Base-by-base conservation (phyloP, 116 monocot genomes). In the Posidonia oceanica region DNA sequence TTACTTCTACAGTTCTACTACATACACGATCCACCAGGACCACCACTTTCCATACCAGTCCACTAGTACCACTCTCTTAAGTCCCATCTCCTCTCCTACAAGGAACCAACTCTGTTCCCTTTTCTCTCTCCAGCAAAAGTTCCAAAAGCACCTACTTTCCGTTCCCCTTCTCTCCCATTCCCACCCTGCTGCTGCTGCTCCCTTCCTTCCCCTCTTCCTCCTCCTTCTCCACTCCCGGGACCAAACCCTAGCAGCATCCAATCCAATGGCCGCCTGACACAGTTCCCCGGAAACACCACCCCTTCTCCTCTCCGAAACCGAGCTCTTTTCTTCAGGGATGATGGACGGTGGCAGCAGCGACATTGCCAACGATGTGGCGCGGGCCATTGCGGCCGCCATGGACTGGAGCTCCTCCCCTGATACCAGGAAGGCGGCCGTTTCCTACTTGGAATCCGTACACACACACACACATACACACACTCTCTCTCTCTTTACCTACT, bases 401-500 rank as follows among this genome's bases (percentile, higher is more conserved):
- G 87, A 97, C 78, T 85, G 85, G 82, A 79, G 77, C 59, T 83
- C 87, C 20, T 59, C 97, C 5, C 73, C 89, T 4, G 92, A 89
- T 8, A 72, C 87, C 42, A 77, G 89, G 15, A 83, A 77, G 18
- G 79, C 85, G 55, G 97, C 97, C 56, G 75, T 91, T 29, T 73
- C 83, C 56, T 97, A 83, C 79, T 71, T 97, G 36, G 97, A 97
- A 77, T 92, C 97, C 17, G 97, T 97, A 17, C 72, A 75, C 61
- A 42, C 56, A 70, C 61, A 10, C 8, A 10, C 12, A 10, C 10
- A 10, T 44, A 0, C 44, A 7, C 44, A 7, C 44, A 7, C 44
- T 44, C 44, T 44, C 48, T 48, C 48, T 48, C 48, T 48, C 48
- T 48, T 12, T 48, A 1, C 12, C 42, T 42, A 29, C 42, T 42